Evolutionary conservation across 371 early-diverging fungal species (phyloP).

Genomic region (Blakeslea trispora): DNA sequence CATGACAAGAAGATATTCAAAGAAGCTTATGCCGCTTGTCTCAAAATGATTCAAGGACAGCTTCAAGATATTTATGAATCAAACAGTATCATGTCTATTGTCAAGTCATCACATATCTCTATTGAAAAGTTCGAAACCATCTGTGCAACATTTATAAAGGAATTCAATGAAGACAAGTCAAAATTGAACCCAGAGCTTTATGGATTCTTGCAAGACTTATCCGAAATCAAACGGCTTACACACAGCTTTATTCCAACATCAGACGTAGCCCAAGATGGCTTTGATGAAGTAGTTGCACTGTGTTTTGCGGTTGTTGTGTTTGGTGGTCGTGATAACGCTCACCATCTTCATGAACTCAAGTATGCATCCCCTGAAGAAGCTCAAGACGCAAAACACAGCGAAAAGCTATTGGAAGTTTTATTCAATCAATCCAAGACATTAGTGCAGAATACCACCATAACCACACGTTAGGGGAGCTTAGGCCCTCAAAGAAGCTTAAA

Average conservation of each 20-base stretch:
- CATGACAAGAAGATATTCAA: conserved; percentile 54
- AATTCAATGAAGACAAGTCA: conserved; percentile 7
- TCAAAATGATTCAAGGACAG: background rate
- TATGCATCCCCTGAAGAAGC: too few relatives aligned
- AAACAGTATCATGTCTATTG: background rate
- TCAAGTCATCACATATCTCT: background rate
- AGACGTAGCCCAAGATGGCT: conserved; percentile 7
- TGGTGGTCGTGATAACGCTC: background rate
- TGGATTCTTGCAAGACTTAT: conserved; percentile 13
- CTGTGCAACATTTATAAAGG: conserved; percentile 1
- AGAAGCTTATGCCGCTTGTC: conserved; percentile 48
- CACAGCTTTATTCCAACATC: conserved; percentile 2
- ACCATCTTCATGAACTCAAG: too few relatives aligned
- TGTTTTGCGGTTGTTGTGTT: conserved; percentile 16
- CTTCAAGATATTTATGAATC: background rate
- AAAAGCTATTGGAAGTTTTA: too few relatives aligned
- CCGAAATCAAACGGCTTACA: conserved; percentile 10
- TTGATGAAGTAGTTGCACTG: conserved; percentile 9
- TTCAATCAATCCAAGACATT: too few relatives aligned
- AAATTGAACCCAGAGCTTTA: conserved; percentile 3
- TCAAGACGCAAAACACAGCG: too few relatives aligned
- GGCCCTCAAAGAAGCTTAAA: too few relatives aligned
- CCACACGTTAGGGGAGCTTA: too few relatives aligned
- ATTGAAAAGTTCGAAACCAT: conserved; percentile 4
- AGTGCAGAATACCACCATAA: too few relatives aligned